phyloP scores from a whole-genome alignment of 2,329 filamentous ascomycete genomes.

The Chaetomium globosum region DNA sequence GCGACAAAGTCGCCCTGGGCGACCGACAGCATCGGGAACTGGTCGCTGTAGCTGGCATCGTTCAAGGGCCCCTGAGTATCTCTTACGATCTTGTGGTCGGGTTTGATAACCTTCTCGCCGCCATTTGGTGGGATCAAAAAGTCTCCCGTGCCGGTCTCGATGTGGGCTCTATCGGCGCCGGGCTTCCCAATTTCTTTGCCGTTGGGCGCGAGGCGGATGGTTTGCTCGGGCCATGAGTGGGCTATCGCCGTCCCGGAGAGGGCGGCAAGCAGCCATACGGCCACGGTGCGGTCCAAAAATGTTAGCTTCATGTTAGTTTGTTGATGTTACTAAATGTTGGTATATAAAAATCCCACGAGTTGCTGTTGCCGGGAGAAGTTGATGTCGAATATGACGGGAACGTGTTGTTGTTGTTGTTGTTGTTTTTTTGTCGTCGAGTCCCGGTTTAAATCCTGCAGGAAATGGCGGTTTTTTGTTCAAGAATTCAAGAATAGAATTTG shows the following conservation, averaged over 20 bases:
- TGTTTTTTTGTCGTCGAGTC: background rate
- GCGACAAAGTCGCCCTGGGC: slow-evolving; percentile 65
- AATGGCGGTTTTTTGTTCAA: background rate
- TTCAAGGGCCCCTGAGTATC: slow-evolving; percentile 57
- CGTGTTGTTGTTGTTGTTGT: background rate
- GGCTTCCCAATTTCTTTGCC: slow-evolving; percentile 70
- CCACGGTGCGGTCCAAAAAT: slow-evolving; percentile 14
- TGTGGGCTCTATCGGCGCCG: slow-evolving; percentile 76
- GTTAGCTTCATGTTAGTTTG: slow-evolving; percentile 16
- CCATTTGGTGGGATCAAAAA: slow-evolving; percentile 46
- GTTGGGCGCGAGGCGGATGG: slow-evolving; percentile 70
- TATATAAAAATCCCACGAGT: background rate
- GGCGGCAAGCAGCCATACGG: slow-evolving; percentile 39
- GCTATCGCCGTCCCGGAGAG: slow-evolving; percentile 46
- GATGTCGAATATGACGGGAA: background rate
- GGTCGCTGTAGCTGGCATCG: slow-evolving; percentile 56
- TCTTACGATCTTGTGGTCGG: slow-evolving; percentile 64
- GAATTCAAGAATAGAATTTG: background rate
- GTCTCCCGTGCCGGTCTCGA: slow-evolving; percentile 58
- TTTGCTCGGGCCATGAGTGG: slow-evolving; percentile 83
- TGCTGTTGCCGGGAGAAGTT: background rate
- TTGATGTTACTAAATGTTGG: background rate
- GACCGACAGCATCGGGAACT: slow-evolving; percentile 65
- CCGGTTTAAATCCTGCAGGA: background rate
- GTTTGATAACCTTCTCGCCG: slow-evolving; percentile 49